Percentiles rank a stretch among this genome's conserved stretches.
phyloP scores from a whole-genome alignment of 805 yeast species.

The Kuraishia molischiana region DNA sequence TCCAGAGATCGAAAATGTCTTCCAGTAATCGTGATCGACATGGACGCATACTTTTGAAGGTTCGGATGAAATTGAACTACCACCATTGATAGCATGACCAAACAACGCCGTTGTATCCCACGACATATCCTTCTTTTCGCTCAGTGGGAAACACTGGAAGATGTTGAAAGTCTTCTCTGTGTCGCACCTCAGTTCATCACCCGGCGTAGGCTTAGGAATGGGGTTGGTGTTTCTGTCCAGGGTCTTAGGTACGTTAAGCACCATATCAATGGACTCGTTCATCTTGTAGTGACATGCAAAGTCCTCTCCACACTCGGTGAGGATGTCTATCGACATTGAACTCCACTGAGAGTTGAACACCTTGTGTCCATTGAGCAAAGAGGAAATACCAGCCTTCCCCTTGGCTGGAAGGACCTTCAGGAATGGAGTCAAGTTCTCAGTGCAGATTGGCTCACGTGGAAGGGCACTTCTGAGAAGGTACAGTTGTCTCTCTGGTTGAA shows the following conservation, averaged over 20 bases:
- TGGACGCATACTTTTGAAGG: conserved; percentile 35
- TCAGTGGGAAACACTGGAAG: conserved; percentile 74
- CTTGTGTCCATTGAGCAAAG: conserved; percentile 82
- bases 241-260: conserved; percentile 60
- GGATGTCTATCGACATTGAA: conserved; percentile 78
- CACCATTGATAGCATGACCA: conserved; percentile 59
- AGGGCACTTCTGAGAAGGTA: conserved; percentile 73
- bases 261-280: conserved; percentile 61
- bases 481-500: conserved; percentile 27
- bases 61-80: conserved; percentile 42
- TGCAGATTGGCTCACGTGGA: conserved; percentile 93
- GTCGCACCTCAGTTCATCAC: conserved; percentile 70
- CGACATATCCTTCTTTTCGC: conserved; percentile 31
- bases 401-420: conserved; percentile 83
- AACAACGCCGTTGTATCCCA: conserved; percentile 59
- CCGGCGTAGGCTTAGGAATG: conserved; percentile 73
- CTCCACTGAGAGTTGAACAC: conserved; percentile 93
- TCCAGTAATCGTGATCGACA: conserved; percentile 36
- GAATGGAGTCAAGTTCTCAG: conserved; percentile 93
- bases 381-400: conserved; percentile 81
- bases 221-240: conserved; percentile 54
- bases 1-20: conserved; percentile 16
- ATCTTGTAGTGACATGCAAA: conserved; percentile 39
- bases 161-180: conserved; percentile 41
- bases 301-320: conserved; percentile 34